These are phyloP conservation scores for Auricularia heimuer DNA, from an alignment of 768 basidiomycete species.

Conservation along the genomic window DNA sequence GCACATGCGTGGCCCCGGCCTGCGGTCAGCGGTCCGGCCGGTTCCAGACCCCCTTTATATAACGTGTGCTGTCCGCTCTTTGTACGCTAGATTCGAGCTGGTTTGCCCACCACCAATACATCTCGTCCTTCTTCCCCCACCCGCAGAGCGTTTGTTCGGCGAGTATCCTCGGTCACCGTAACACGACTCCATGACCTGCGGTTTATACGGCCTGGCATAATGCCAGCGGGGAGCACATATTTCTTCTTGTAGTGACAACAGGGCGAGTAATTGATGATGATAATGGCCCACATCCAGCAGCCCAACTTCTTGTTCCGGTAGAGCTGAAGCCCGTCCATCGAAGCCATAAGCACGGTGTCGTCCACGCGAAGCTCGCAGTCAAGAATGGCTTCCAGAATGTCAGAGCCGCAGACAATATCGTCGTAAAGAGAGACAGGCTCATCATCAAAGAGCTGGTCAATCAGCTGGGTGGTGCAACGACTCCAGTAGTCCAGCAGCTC, in stretches of 20 bases:
- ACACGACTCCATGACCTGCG: no score
- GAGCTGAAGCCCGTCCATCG: slow-evolving; percentile 33
- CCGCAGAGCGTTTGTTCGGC: no score
- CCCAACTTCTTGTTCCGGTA: slow-evolving; percentile 27
- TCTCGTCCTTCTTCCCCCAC: no score
- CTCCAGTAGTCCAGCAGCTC: slow-evolving; percentile 3
- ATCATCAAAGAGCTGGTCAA: not conserved
- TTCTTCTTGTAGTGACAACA: slow-evolving; percentile 22
- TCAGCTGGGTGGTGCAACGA: not conserved
- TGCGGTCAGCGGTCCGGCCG: no score
- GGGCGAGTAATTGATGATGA: slow-evolving; percentile 25
- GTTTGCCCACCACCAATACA: no score
- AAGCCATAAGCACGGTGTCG: slow-evolving; percentile 27
- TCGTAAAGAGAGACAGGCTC: slow-evolving; percentile 5
- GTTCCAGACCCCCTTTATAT: no score
- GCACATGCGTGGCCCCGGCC: no score
- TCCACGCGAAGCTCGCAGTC: slow-evolving; percentile 7
- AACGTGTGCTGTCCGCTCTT: no score
- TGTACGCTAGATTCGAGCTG: no score
- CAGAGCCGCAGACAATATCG: slow-evolving; percentile 11
- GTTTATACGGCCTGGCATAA: slow-evolving; percentile 26
- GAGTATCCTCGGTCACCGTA: no score
- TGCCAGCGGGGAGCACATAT: slow-evolving; percentile 20
- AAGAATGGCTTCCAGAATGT: slow-evolving; percentile 3
- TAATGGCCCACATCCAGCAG: slow-evolving; percentile 30